phyloP scores from a whole-genome alignment of 1,284 basidiomycete genomes.

The Cryptococcus sp. region DNA sequence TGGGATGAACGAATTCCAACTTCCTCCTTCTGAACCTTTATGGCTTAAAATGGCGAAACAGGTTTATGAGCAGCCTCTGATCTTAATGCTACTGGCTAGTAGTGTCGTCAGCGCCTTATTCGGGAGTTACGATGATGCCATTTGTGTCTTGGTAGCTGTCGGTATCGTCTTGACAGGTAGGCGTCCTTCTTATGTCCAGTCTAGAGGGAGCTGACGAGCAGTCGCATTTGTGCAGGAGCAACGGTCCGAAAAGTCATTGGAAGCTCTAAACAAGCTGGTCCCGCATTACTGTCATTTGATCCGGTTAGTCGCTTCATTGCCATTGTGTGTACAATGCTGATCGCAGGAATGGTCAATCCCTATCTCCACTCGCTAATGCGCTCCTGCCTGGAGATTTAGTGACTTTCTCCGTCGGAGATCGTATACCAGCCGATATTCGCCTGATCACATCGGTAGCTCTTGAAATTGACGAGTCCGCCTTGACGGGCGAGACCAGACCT shows the following conservation, averaged over 20 bases:
- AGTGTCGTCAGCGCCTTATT: slow-evolving; percentile 81
- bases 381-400: slow-evolving; percentile 93
- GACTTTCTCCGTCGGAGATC: slow-evolving; percentile 79
- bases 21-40: slow-evolving; percentile 73
- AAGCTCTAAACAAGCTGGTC: slow-evolving; percentile 91
- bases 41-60: slow-evolving; percentile 79
- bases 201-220: slow-evolving; percentile 35
- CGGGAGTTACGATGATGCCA: slow-evolving; percentile 90
- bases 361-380: slow-evolving; percentile 83
- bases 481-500: slow-evolving; percentile 89
- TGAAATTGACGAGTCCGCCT: slow-evolving; percentile 90
- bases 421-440: slow-evolving; percentile 88
- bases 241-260: slow-evolving; percentile 87
- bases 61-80: slow-evolving; percentile 89
- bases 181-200: slow-evolving; percentile 19
- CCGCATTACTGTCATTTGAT: slow-evolving; percentile 92
- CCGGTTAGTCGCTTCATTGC: slow-evolving; percentile 53
- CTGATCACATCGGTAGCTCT: slow-evolving; percentile 72
- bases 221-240: slow-evolving; percentile 96
- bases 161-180: slow-evolving; percentile 85
- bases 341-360: slow-evolving; percentile 63
- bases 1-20: slow-evolving; percentile 92
- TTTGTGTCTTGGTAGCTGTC: slow-evolving; percentile 90
- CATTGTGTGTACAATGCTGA: neutral
- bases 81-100: slow-evolving; percentile 81